A percentile compares a stretch with the other conserved stretches of the same genome.
These are phyloP conservation scores for Solanum phureja DNA, from an alignment of 257 asterid genomes.

Conservation along the genomic window DNA sequence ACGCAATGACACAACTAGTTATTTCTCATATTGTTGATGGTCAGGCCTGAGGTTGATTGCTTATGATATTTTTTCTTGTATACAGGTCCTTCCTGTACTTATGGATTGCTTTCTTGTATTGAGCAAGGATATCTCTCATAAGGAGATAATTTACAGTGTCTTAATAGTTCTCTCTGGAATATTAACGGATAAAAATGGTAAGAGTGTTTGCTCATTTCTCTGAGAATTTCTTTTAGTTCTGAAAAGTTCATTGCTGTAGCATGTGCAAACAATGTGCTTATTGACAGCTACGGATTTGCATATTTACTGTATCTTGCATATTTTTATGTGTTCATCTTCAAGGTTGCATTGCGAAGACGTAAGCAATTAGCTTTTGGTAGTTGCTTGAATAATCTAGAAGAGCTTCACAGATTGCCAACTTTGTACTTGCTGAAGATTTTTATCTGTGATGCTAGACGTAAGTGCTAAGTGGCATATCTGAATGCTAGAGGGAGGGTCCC, in stretches of 20 bases:
- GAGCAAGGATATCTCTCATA: constrained; percentile 40
- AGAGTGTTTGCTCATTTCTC: constrained; percentile 8
- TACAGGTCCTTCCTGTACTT: constrained; percentile 74
- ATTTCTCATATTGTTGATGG: neutral
- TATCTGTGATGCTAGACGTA: neutral
- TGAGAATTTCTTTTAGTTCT: neutral
- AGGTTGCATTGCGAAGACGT: neutral
- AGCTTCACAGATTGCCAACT: neutral
- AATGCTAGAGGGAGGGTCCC: neutral
- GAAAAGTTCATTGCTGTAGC: neutral
- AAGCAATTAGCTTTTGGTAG: neutral
- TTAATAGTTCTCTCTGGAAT: constrained; percentile 71
- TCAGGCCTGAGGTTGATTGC: constrained; percentile 1
- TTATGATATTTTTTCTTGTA: constrained; percentile 5
- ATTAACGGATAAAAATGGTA: constrained; percentile 68
- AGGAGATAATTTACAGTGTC: constrained; percentile 53
- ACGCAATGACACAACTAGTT: neutral
- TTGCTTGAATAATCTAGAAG: neutral
- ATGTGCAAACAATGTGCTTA: neutral
- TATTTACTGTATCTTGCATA: neutral
- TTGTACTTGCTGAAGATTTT: neutral
- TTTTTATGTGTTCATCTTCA: neutral
- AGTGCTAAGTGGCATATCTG: neutral
- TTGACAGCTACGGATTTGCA: neutral
- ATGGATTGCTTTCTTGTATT: constrained; percentile 55